Conservation (phyloP, 768 basidiomycete genomes). For the Favolaschia claudopus region DNA sequence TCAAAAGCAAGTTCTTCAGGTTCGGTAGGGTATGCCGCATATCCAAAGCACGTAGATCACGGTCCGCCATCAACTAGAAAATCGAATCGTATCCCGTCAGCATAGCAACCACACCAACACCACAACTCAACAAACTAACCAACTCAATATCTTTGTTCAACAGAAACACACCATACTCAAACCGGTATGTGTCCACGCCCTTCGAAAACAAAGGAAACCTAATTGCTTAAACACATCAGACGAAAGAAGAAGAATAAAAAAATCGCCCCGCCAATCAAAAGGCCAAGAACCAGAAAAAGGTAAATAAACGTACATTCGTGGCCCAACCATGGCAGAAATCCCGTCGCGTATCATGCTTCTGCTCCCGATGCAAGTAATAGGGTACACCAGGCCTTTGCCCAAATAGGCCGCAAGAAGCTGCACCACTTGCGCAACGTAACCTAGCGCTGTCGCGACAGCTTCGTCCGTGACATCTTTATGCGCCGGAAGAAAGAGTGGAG, state of each 20-base stretch:
- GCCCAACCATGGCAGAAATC: constrained; percentile 95
- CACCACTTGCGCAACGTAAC: constrained; percentile 88
- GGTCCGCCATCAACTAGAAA: constrained; percentile 86
- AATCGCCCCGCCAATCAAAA: too few relatives aligned
- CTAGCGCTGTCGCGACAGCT: constrained; percentile 85
- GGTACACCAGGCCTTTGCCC: constrained; percentile 82
- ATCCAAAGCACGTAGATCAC: constrained; percentile 88
- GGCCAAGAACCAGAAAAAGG: too few relatives aligned
- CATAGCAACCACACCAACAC: not conserved
- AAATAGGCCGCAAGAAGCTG: constrained; percentile 83
- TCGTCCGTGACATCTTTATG: constrained; percentile 85
- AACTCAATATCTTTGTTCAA: constrained; percentile 98
- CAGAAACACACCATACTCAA: constrained; percentile 96
- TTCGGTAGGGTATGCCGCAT: constrained; percentile 97
- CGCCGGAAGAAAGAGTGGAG: constrained; percentile 73
- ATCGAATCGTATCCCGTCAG: constrained; percentile 14
- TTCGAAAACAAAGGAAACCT: constrained; percentile 96
- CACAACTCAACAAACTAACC: too few relatives aligned
- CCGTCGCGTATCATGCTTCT: constrained; percentile 91
- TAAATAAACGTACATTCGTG: constrained; percentile 90
- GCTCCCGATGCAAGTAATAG: constrained; percentile 90
- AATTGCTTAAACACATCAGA: constrained; percentile 16
- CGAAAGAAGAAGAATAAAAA: not conserved
- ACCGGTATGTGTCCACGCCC: constrained; percentile 95
- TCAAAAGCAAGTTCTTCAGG: constrained; percentile 91